Conservation (phyloP, 352 stramenopile genomes). For the Phytopythium mirpurense region DNA sequence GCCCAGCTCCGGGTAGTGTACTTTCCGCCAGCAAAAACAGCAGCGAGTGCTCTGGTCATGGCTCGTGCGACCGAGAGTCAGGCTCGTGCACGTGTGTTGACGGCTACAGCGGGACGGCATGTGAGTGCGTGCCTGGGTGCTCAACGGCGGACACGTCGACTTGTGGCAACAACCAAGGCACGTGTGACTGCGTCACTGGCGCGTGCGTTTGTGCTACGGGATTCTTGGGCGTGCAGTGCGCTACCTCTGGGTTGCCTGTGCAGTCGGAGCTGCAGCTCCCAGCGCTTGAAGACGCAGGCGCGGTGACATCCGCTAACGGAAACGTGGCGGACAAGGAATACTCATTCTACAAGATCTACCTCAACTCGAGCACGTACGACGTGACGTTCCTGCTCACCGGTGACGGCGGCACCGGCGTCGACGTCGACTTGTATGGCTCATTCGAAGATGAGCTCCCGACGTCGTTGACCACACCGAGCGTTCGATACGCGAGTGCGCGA, state of each 20-base stretch:
- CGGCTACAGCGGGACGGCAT: slow-evolving; percentile 59
- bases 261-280: slow-evolving; percentile 20
- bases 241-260: slow-evolving; percentile 8
- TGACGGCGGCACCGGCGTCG: slow-evolving; percentile 8
- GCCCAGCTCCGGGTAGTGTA: slow-evolving; percentile 16
- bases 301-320: slow-evolving; percentile 9
- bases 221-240: slow-evolving; percentile 40
- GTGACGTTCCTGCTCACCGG: slow-evolving; percentile 45
- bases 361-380: slow-evolving; percentile 61
- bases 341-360: slow-evolving; percentile 62
- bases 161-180: slow-evolving; percentile 34
- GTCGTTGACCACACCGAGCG: slow-evolving; percentile 32
- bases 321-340: slow-evolving; percentile 47
- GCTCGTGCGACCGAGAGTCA: slow-evolving; percentile 36
- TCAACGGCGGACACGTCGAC: slow-evolving; percentile 10
- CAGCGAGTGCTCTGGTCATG: slow-evolving; percentile 63
- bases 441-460: slow-evolving; percentile 61
- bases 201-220: slow-evolving; percentile 45
- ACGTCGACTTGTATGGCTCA: slow-evolving; percentile 71
- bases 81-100: slow-evolving; percentile 44
- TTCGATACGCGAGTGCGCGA: slow-evolving; percentile 55
- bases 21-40: slow-evolving; percentile 27
- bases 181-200: slow-evolving; percentile 59
- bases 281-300: neutral
- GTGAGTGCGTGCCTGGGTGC: slow-evolving; percentile 68